These are phyloP conservation scores for Alternaria panax DNA, from an alignment of 2,329 filamentous ascomycete genomes.

Conservation along the genomic window DNA sequence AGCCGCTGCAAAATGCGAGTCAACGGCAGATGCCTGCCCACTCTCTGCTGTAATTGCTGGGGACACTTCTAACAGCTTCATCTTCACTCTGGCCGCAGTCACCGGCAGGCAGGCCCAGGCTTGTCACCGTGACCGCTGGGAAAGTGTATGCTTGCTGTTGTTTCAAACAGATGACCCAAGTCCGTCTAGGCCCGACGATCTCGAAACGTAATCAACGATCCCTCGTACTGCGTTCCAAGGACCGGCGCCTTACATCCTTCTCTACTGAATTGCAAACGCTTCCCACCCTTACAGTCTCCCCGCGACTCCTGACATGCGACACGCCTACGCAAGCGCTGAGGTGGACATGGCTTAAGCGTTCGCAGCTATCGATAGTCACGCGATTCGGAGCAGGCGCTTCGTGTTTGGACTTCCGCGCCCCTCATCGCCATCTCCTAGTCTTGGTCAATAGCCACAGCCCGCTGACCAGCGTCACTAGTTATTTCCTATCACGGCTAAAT, in stretches of 20 bases:
- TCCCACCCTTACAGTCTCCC: slow-evolving; percentile 4
- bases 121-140: slow-evolving; percentile 9
- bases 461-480: background rate
- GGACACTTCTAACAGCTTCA: background rate
- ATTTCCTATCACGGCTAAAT: slow-evolving; percentile 6
- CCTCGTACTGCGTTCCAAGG: slow-evolving; percentile 13
- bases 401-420: background rate
- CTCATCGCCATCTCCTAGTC: background rate
- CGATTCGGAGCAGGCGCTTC: slow-evolving; percentile 17
- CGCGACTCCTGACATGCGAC: slow-evolving; percentile 13
- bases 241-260: slow-evolving; percentile 7
- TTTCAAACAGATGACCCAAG: slow-evolving; percentile 35
- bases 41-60: background rate
- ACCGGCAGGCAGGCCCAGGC: background rate
- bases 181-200: slow-evolving; percentile 16
- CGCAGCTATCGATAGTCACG: slow-evolving; percentile 6
- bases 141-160: slow-evolving; percentile 25
- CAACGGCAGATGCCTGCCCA: background rate
- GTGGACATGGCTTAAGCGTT: slow-evolving; percentile 1
- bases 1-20: background rate
- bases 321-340: slow-evolving; percentile 10
- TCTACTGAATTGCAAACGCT: slow-evolving; percentile 3
- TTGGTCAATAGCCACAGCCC: slow-evolving; percentile 9
- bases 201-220: slow-evolving; percentile 18
- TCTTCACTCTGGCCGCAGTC: background rate